Conservation (phyloP, 2,329 filamentous ascomycete genomes). For the Chlorencoelia australis region DNA sequence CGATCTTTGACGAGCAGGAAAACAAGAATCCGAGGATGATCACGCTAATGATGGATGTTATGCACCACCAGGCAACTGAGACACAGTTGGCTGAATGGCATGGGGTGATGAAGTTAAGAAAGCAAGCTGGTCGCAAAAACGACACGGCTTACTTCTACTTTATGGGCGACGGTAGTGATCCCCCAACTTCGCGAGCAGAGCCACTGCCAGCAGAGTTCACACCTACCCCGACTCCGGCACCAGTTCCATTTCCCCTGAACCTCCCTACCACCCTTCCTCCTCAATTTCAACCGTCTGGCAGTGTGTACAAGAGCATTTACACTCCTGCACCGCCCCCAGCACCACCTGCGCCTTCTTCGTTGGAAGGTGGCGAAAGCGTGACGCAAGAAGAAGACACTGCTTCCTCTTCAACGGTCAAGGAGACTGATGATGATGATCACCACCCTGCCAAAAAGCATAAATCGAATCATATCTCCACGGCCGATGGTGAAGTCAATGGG, state of each 20-base stretch:
- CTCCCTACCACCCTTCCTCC: slow-evolving; percentile 13
- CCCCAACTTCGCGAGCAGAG: slow-evolving; percentile 11
- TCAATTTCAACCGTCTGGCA: slow-evolving; percentile 5
- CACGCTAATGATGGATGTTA: slow-evolving; percentile 45
- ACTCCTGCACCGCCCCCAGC: slow-evolving; percentile 4
- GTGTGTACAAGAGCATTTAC: slow-evolving; percentile 17
- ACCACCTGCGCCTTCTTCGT: neutral
- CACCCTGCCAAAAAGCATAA: slow-evolving; percentile 22
- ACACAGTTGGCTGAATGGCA: slow-evolving; percentile 43
- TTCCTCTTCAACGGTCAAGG: slow-evolving; percentile 7
- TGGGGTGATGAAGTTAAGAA: slow-evolving; percentile 41
- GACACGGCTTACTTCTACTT: slow-evolving; percentile 44
- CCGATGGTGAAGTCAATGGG: slow-evolving; percentile 14
- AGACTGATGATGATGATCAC: slow-evolving; percentile 8
- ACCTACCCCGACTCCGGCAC: neutral
- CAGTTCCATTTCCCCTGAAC: slow-evolving; percentile 3
- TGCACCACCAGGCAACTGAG: slow-evolving; percentile 37
- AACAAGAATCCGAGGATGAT: slow-evolving; percentile 43
- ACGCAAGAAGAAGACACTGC: slow-evolving; percentile 4
- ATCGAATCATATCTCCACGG: slow-evolving; percentile 14
- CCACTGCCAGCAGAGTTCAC: slow-evolving; percentile 2
- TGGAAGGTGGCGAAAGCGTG: neutral
- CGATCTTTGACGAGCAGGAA: slow-evolving; percentile 48
- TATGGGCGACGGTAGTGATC: slow-evolving; percentile 26
- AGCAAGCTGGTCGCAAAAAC: slow-evolving; percentile 46